Percentiles rank a stretch among this genome's conserved stretches.
Conservation (phyloP, 225 moss, liverwort and hornwort genomes). For the Marchantia paleacea region DNA sequence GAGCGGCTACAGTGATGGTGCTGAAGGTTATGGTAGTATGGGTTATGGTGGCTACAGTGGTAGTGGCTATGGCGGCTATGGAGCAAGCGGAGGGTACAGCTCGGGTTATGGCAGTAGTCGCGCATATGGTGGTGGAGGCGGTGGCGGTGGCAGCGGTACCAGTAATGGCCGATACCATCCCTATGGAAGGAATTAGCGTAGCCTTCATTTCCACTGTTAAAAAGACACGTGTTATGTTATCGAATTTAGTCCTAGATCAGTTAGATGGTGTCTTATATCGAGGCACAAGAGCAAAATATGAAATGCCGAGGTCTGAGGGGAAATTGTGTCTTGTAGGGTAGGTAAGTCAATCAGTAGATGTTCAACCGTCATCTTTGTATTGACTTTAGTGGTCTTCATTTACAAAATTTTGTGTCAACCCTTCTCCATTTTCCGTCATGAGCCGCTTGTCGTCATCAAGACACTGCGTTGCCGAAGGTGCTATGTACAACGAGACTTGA, state of each 20-base stretch:
- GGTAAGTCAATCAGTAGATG: constrained; percentile 24
- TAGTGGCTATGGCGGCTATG: constrained; percentile 76
- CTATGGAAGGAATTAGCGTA: constrained; percentile 83
- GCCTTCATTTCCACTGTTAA: constrained; percentile 6
- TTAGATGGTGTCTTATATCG: constrained; percentile 15
- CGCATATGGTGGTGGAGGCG: constrained; percentile 75
- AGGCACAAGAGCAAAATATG: constrained; percentile 18
- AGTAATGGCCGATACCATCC: constrained; percentile 98
- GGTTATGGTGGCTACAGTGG: constrained; percentile 87
- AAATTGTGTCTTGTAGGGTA: constrained; percentile 23
- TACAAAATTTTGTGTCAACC: constrained; percentile 25
- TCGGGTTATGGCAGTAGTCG: constrained; percentile 68
- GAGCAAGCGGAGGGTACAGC: constrained; percentile 80
- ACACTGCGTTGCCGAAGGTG: neutral
- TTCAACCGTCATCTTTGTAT: constrained; percentile 20
- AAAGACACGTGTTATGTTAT: constrained; percentile 17
- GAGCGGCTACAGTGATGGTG: constrained; percentile 82
- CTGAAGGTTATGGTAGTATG: constrained; percentile 89
- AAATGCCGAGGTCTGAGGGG: constrained; percentile 10
- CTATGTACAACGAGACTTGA: neutral
- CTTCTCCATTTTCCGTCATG: neutral
- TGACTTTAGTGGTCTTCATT: constrained; percentile 25
- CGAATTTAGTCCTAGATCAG: constrained; percentile 35
- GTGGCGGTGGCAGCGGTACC: constrained; percentile 74
- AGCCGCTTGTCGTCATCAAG: neutral